Percentiles rank a stretch among this genome's conserved stretches.
These are phyloP conservation scores for Insectozyma bohioensis DNA, from an alignment of 1,139 yeast species.

Conservation along the genomic window DNA sequence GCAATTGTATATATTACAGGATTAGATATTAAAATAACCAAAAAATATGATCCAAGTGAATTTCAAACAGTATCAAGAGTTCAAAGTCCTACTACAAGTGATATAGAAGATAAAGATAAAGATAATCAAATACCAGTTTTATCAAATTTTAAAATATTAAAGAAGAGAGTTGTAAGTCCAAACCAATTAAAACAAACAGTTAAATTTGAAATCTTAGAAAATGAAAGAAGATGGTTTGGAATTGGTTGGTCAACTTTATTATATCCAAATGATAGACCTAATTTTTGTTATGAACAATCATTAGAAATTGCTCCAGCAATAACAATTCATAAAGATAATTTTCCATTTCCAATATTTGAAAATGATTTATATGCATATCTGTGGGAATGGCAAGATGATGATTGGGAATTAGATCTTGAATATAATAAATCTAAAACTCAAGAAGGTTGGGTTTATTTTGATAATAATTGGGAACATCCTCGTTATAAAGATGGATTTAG, in stretches of 20 bases:
- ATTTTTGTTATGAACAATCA: conserved; percentile 47
- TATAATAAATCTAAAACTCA: conserved; percentile 33
- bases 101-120: conserved; percentile 20
- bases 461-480: conserved; percentile 50
- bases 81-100: conserved; percentile 27
- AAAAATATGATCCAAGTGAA: conserved; percentile 16
- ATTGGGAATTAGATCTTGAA: conserved; percentile 47
- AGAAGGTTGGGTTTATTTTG: conserved; percentile 57
- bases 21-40: conserved; percentile 31
- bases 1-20: conserved; percentile 48
- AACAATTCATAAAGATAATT: conserved; percentile 23
- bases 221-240: conserved; percentile 63
- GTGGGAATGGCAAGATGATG: conserved; percentile 58
- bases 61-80: conserved; percentile 20
- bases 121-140: conserved; percentile 20
- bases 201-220: conserved; percentile 52
- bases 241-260: conserved; percentile 56
- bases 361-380: conserved; percentile 40
- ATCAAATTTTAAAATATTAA: conserved; percentile 42
- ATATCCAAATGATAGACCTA: conserved; percentile 52
- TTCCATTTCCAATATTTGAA: conserved; percentile 50
- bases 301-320: conserved; percentile 31
- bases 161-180: conserved; percentile 40
- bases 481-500: conserved; percentile 46
- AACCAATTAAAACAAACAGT: conserved; percentile 47